Evolutionary conservation across 805 yeast genomes (phyloP).

Genomic region (Metschnikowia kunwiensis): DNA sequence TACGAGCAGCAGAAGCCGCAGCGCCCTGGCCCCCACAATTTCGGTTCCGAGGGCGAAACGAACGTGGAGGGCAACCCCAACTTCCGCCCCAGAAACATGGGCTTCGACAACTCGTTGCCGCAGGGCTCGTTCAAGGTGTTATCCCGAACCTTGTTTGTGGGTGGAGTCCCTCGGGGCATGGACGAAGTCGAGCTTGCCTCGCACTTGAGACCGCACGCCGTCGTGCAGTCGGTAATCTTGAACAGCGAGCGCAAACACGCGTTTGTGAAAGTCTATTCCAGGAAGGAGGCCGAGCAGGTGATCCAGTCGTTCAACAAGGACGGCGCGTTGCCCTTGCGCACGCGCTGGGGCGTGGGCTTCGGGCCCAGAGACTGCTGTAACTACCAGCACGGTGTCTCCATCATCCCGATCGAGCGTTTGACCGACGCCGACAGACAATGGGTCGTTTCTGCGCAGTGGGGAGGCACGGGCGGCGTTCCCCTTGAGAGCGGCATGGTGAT

Average conservation of each 20-base stretch:
- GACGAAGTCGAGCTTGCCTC: slow-evolving; percentile 67
- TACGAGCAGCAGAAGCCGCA: slow-evolving; percentile 18
- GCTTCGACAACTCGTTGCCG: slow-evolving; percentile 68
- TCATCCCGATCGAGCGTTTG: slow-evolving; percentile 80
- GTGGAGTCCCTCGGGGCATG: slow-evolving; percentile 87
- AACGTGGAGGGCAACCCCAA: slow-evolving; percentile 72
- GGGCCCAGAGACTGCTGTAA: slow-evolving; percentile 99
- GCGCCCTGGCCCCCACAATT: slow-evolving; percentile 14
- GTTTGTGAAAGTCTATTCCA: slow-evolving; percentile 87
- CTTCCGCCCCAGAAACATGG: slow-evolving; percentile 70
- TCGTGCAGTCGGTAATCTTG: slow-evolving; percentile 85
- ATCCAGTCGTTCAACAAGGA: slow-evolving; percentile 69
- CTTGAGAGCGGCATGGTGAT: slow-evolving; percentile 74
- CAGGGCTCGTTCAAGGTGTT: slow-evolving; percentile 77
- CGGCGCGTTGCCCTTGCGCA: slow-evolving; percentile 64
- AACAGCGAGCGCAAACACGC: slow-evolving; percentile 93
- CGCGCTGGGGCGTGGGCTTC: slow-evolving; percentile 98
- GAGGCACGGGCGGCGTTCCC: slow-evolving; percentile 91
- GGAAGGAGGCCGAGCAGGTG: slow-evolving; percentile 87
- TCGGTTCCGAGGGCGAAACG: slow-evolving; percentile 49
- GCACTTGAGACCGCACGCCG: slow-evolving; percentile 79
- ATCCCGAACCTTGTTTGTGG: slow-evolving; percentile 89
- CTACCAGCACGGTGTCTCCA: slow-evolving; percentile 84
- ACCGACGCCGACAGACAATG: slow-evolving; percentile 94
- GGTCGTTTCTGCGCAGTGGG: slow-evolving; percentile 91